phyloP scores from a whole-genome alignment of 2,329 filamentous ascomycete species.

The Thielaviopsis ethacetica region DNA sequence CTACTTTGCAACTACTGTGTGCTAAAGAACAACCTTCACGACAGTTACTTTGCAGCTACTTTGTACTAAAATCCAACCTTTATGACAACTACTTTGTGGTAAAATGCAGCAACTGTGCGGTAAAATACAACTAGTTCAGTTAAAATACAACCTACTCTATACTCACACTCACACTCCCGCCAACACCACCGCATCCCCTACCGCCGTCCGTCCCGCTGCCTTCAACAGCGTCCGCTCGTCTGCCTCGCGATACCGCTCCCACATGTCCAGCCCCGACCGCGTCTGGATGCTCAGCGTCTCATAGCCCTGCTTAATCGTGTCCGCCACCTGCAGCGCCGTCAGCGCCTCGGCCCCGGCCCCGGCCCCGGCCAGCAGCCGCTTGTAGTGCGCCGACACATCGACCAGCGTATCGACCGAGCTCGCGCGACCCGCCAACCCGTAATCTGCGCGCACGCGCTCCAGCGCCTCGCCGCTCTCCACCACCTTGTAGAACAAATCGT shows the following conservation, averaged over 20 bases:
- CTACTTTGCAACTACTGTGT: too few species aligned
- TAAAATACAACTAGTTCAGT: too few species aligned
- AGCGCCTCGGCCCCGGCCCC: slow-evolving; percentile 23
- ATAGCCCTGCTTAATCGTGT: slow-evolving; percentile 91
- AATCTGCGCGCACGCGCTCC: slow-evolving; percentile 65
- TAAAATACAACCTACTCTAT: too few species aligned
- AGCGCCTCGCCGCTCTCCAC: slow-evolving; percentile 81
- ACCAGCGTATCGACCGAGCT: slow-evolving; percentile 75
- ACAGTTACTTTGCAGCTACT: too few species aligned
- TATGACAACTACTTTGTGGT: too few species aligned
- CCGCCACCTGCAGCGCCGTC: slow-evolving; percentile 68
- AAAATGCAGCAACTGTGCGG: too few species aligned
- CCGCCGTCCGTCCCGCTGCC: slow-evolving; percentile 65
- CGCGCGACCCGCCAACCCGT: slow-evolving; percentile 40
- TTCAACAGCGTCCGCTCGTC: slow-evolving; percentile 76
- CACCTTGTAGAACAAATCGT: slow-evolving; percentile 96
- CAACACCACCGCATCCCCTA: slow-evolving; percentile 45
- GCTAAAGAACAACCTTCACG: too few species aligned
- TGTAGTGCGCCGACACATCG: slow-evolving; percentile 72
- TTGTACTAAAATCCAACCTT: too few species aligned
- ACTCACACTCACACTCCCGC: too few species aligned
- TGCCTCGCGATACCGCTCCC: slow-evolving; percentile 74
- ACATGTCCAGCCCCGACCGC: slow-evolving; percentile 70
- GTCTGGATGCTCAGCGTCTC: slow-evolving; percentile 86
- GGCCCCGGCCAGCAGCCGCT: slow-evolving; percentile 54